Percentiles rank a stretch among this genome's conserved stretches.
Conservation (phyloP, 371 early-diverging fungal genomes). For the Sanchytrium tribonematis region DNA sequence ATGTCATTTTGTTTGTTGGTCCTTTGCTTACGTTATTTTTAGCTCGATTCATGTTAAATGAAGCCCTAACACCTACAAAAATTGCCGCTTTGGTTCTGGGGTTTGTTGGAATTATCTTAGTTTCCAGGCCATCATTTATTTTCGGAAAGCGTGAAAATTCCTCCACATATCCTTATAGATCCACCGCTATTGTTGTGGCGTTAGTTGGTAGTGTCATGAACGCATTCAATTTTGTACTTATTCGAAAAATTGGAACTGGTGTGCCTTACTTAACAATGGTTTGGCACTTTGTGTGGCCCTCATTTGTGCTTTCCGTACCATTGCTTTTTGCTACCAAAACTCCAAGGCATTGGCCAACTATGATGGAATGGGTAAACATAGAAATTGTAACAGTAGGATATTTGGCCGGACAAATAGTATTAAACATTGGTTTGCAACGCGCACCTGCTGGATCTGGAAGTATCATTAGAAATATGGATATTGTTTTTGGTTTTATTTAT, state of each 20-base stretch:
- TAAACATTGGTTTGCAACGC: constrained; percentile 41
- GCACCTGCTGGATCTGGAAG: constrained; percentile 26
- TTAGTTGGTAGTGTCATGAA: constrained; percentile 29
- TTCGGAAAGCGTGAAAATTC: constrained; percentile 10
- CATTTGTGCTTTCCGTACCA: background rate
- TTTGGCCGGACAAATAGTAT: constrained; percentile 38
- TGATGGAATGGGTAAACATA: background rate
- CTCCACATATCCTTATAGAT: constrained; percentile 1
- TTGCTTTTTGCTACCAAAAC: background rate
- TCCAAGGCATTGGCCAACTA: background rate
- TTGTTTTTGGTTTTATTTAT: constrained; percentile 44
- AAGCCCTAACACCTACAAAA: constrained; percentile 31
- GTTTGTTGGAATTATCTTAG: constrained; percentile 30
- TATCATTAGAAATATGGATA: constrained; percentile 41
- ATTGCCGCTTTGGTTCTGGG: constrained; percentile 21
- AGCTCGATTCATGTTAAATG: constrained; percentile 28
- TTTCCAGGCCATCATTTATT: constrained; percentile 30
- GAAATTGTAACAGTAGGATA: background rate
- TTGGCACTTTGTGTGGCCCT: background rate
- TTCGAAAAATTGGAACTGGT: constrained; percentile 30
- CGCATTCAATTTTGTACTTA: constrained; percentile 34
- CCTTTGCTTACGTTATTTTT: constrained; percentile 42
- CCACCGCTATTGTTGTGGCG: constrained; percentile 13
- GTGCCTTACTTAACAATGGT: background rate
- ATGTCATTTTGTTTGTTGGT: constrained; percentile 38